A percentile compares a stretch with the other conserved stretches of the same genome.
Conservation (phyloP, 805 yeast species). For the Kluyveromyces nonfermentans region DNA sequence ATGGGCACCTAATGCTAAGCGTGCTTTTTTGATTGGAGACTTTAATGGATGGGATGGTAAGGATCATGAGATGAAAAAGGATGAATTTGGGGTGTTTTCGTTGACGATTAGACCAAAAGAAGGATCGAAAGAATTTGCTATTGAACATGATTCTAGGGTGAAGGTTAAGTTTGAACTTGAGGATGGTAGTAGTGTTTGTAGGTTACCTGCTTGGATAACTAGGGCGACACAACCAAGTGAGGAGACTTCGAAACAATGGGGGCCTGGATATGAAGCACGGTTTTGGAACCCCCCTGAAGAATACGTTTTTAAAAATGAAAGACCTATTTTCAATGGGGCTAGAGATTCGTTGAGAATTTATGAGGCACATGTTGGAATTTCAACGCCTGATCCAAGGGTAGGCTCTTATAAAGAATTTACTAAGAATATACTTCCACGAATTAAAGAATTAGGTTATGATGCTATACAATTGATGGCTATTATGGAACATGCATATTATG, state of each 20-base stretch:
- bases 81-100: constrained; percentile 64
- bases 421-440: constrained; percentile 67
- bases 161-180: constrained; percentile 59
- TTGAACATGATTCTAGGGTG: constrained; percentile 73
- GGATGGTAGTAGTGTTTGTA: constrained; percentile 60
- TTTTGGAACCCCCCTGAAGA: constrained; percentile 77
- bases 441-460: constrained; percentile 79
- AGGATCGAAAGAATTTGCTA: constrained; percentile 35
- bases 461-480: constrained; percentile 94
- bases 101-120: constrained; percentile 34
- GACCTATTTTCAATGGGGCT: constrained; percentile 44
- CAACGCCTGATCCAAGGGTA: constrained; percentile 78
- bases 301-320: constrained; percentile 50
- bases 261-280: constrained; percentile 64
- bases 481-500: constrained; percentile 98
- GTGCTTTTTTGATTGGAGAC: constrained; percentile 80
- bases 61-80: constrained; percentile 45
- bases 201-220: constrained; percentile 83
- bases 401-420: constrained; percentile 86
- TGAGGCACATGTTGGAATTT: constrained; percentile 94
- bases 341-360: constrained; percentile 60
- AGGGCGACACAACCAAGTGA: constrained; percentile 72
- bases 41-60: constrained; percentile 75
- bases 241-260: constrained; percentile 34
- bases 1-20: constrained; percentile 83